phyloP scores from a whole-genome alignment of 305 asterid genomes.

The Solanum hybrid region DNA sequence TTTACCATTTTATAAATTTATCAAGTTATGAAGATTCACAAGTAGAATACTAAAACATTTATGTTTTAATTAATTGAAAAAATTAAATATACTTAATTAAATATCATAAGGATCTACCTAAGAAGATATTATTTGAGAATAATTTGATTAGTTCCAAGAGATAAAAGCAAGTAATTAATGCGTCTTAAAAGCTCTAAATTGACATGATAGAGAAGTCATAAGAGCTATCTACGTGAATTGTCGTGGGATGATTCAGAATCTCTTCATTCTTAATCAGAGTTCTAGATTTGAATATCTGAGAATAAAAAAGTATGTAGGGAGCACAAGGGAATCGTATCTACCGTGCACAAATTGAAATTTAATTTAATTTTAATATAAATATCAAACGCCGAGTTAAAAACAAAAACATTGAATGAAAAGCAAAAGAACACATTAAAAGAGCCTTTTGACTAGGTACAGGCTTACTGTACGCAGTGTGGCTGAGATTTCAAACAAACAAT shows the following conservation, averaged over 20 bases:
- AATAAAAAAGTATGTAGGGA: neutral
- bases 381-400: rapidly evolving
- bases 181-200: neutral
- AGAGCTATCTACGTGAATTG: no score
- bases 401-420: no score
- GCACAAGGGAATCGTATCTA: no score
- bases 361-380: no score
- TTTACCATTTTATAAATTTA: neutral
- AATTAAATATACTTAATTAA: neutral
- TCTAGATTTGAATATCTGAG: no score
- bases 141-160: neutral
- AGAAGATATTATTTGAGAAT: neutral
- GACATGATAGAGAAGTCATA: neutral
- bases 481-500: neutral
- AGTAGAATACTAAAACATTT: neutral
- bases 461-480: neutral
- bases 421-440: neutral
- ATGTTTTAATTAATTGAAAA: neutral
- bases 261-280: no score
- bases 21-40: neutral
- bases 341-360: neutral
- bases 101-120: neutral
- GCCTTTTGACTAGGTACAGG: neutral
- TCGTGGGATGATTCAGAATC: no score
- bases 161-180: neutral